Percentiles rank a stretch among this genome's conserved stretches.
Conservation (phyloP, 2,329 filamentous ascomycete genomes). For the Trichoderma atroviride region DNA sequence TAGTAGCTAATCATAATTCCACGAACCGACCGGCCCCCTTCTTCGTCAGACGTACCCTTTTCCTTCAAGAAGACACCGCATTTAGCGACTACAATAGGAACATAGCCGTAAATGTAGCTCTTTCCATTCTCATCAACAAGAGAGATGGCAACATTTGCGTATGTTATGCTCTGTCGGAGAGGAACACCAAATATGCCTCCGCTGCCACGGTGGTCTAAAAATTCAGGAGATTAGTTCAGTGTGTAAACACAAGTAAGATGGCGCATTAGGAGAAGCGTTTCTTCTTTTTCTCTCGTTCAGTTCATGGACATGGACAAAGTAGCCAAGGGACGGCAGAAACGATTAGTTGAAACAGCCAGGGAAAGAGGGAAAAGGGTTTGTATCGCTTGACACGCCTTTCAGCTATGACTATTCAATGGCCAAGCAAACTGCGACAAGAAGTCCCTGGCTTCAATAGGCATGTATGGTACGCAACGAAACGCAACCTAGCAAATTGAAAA, state of each 20-base stretch:
- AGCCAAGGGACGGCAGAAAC: not conserved
- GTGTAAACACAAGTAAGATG: not conserved
- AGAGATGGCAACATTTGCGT: conserved; percentile 97
- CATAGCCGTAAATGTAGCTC: conserved; percentile 98
- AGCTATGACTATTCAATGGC: conserved; percentile 1
- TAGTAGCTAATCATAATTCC: conserved; percentile 24
- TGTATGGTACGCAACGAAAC: conserved; percentile 7
- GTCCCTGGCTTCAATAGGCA: conserved; percentile 19
- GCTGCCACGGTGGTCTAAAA: conserved; percentile 52
- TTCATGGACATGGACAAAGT: not conserved
- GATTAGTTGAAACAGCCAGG: not conserved
- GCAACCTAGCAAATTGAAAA: conserved; percentile 19
- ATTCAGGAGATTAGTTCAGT: not conserved
- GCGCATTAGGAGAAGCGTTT: not conserved
- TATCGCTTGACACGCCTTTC: conserved; percentile 25
- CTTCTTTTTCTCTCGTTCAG: not conserved
- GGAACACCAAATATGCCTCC: conserved; percentile 93
- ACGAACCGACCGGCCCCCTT: not conserved
- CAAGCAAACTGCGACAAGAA: conserved; percentile 6
- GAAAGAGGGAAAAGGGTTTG: conserved; percentile 3
- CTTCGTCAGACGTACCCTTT: conserved; percentile 69
- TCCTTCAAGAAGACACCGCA: conserved; percentile 97
- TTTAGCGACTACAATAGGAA: conserved; percentile 97
- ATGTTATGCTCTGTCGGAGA: conserved; percentile 89
- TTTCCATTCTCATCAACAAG: conserved; percentile 88